phyloP scores from a whole-genome alignment of 768 basidiomycete species.

The Sistotremastrum niveocremeum region DNA sequence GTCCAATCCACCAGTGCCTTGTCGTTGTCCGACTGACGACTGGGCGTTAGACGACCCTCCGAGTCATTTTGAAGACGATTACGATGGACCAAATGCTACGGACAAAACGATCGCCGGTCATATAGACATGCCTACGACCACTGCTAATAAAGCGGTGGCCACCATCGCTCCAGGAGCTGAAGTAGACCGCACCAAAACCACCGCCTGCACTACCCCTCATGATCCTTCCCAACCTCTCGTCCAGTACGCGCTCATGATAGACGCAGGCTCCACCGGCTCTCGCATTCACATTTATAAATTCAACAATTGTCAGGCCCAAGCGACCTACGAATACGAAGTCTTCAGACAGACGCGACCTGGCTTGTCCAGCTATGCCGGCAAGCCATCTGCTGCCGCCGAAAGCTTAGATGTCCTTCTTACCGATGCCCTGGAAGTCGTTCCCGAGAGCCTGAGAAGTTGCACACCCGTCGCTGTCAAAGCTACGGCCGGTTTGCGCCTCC shows the following conservation, averaged over 20 bases:
- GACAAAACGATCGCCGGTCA: not conserved
- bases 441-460: constrained; percentile 46
- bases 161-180: constrained; percentile 51
- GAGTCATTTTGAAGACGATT: constrained; percentile 5
- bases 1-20: constrained; percentile 15
- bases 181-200: constrained; percentile 58
- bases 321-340: constrained; percentile 83
- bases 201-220: constrained; percentile 52
- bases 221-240: constrained; percentile 42
- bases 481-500: constrained; percentile 72
- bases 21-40: not conserved
- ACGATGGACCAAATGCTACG: constrained; percentile 6
- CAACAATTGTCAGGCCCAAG: constrained; percentile 69
- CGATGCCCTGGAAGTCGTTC: constrained; percentile 69
- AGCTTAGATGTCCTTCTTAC: constrained; percentile 70
- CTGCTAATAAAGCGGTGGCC: not conserved
- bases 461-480: constrained; percentile 89
- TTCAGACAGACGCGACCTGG: constrained; percentile 78
- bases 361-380: constrained; percentile 45
- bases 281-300: constrained; percentile 99
- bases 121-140: not conserved
- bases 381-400: constrained; percentile 58
- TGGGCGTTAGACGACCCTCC: not conserved
- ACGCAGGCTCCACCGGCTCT: constrained; percentile 95
- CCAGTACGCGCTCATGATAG: constrained; percentile 94